These are phyloP conservation scores for Tillandsia fasciculata DNA, from an alignment of 176 grass and related monocot species.

Conservation along the genomic window DNA sequence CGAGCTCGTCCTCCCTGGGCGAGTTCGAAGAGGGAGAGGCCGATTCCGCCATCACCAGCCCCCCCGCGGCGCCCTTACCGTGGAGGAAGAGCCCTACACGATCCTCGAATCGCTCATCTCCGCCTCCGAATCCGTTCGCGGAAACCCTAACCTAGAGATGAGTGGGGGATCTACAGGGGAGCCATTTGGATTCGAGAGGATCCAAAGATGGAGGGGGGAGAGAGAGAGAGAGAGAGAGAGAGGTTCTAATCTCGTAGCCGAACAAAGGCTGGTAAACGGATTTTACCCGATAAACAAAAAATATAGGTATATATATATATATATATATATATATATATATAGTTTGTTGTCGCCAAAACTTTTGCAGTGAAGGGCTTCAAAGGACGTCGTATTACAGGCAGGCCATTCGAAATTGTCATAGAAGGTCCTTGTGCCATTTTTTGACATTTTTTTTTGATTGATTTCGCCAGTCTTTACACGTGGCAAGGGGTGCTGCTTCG, in stretches of 20 bases:
- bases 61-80: background rate
- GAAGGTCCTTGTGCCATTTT: too few species aligned
- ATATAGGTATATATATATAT: background rate
- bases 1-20: conserved; percentile 65
- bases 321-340: too few species aligned
- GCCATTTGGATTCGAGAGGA: too few species aligned
- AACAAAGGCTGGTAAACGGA: background rate
- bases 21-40: conserved; percentile 5
- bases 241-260: background rate
- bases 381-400: too few species aligned
- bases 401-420: too few species aligned
- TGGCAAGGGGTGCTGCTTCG: too few species aligned
- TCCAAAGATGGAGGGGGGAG: too few species aligned
- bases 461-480: too few species aligned
- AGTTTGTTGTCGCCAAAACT: too few species aligned
- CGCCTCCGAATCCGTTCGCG: background rate
- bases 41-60: conserved; percentile 8
- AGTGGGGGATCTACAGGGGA: background rate
- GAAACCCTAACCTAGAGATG: background rate
- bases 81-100: background rate
- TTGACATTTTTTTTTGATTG: too few species aligned
- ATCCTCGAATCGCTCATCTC: conserved; percentile 11
- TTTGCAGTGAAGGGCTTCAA: too few species aligned
- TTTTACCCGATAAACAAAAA: background rate
- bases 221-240: background rate